Evolutionary conservation across 306 rosid genomes (phyloP), one percentile per base, ranked within the genome.

Genomic region (Cicer chorassanicum): DNA sequence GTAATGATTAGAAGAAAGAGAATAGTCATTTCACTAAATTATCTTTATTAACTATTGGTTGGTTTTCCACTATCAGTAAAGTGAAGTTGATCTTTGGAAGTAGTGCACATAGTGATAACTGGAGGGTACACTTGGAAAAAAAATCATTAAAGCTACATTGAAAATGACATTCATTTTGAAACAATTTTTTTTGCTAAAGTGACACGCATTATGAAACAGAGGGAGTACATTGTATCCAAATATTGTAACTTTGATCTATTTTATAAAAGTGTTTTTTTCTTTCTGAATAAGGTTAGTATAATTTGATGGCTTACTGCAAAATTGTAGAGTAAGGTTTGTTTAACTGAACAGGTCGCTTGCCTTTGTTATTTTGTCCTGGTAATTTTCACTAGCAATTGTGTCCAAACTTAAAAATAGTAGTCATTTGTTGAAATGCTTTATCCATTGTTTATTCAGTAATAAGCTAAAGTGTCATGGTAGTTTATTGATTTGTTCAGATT

Each of bases 401-500:
- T 63, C 65, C 55, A 57, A 75, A 75, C 48, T 65, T 62, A 29
- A 50, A 69, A 44, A 9, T 60, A 42, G 8, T 46, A 49, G 43
- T 67, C 44, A 50, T 40, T 53, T 42, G 40, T 61, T 73, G 74
- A 57, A 55, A 46, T 29, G 51, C 46, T 69, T 69, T 70, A 43
- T 55, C 61, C 49, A 7, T 68, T 62, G 9, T 72, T 71, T 34
- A 63, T 70, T 74, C 18, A 54, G 57, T 46, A 49, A 36, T 48
- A 62, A 15, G n/a, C 72, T 71, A 82, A 14, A 48, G 45, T 9
- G 46, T 71, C 71, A 61, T 71, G 55, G 13, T 49, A 41, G 77
- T 75, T 73, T 53, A 60, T 77, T 77, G 53, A 68, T 64, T 49
- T 64, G 46, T 81, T 77, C 64, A 44, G 43, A 43, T 15, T 73